These are phyloP conservation scores for Bacterosira constricta DNA, from an alignment of 108 stramenopile species.

Conservation along the genomic window DNA sequence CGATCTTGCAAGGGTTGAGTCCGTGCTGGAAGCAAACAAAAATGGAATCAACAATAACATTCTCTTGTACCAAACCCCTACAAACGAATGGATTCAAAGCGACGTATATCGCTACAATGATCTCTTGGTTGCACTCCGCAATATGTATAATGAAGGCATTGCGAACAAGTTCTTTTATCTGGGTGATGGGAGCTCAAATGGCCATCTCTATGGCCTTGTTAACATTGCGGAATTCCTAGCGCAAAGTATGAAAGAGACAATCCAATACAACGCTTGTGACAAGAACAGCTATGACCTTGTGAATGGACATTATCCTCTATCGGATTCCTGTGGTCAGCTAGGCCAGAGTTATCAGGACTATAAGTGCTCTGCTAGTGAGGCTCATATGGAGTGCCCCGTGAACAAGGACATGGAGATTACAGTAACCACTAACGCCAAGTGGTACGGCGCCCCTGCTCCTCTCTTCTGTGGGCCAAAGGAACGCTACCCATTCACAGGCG, in stretches of 20 bases:
- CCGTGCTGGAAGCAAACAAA: constrained; percentile 36
- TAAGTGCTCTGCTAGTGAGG: constrained; percentile 43
- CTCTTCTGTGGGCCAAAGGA: constrained; percentile 46
- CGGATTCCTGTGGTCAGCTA: constrained; percentile 53
- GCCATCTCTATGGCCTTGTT: constrained; percentile 14
- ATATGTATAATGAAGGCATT: constrained; percentile 42
- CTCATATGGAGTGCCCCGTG: constrained; percentile 49
- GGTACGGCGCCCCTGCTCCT: constrained; percentile 51
- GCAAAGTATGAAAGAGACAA: constrained; percentile 58
- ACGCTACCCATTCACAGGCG: constrained; percentile 36
- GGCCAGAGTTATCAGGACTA: constrained; percentile 50
- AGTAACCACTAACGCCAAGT: constrained; percentile 46
- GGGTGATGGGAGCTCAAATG: constrained; percentile 5
- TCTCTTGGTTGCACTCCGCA: constrained; percentile 27
- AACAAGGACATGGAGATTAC: constrained; percentile 36
- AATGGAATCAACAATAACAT: constrained; percentile 41
- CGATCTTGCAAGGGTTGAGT: constrained; percentile 16
- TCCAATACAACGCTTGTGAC: constrained; percentile 55
- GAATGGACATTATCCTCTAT: constrained; percentile 44
- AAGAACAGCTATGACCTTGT: constrained; percentile 49
- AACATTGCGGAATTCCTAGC: constrained; percentile 39
- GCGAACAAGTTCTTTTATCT: constrained; percentile 39
- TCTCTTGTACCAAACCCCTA: constrained; percentile 37
- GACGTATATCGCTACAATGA: constrained; percentile 40
- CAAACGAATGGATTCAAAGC: constrained; percentile 30